Conservation (phyloP, 371 early-diverging fungal genomes). For the Mucor irregularis region DNA sequence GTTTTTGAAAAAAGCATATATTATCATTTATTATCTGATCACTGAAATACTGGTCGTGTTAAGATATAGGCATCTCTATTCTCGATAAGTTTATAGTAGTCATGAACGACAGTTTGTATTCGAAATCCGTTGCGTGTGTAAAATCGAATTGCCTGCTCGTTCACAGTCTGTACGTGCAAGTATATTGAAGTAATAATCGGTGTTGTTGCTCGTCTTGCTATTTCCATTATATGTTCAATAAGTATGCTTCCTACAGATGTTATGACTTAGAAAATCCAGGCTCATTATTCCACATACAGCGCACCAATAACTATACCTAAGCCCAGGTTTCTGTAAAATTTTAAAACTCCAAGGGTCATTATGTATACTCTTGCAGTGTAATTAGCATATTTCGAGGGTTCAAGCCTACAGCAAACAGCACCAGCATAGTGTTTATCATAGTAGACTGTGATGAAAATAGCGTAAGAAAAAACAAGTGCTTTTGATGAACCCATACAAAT, state of each 20-base stretch:
- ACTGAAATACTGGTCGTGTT: slow-evolving; percentile 9
- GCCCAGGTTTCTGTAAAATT: slow-evolving; percentile 18
- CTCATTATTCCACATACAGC: too few relatives aligned
- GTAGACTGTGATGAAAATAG: too few relatives aligned
- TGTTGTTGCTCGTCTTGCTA: slow-evolving; percentile 6
- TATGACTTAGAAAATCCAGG: neutral
- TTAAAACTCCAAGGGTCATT: slow-evolving; percentile 24
- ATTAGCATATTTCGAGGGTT: slow-evolving; percentile 7
- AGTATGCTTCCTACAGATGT: slow-evolving; percentile 12
- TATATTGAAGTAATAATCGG: slow-evolving; percentile 22
- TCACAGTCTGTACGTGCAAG: slow-evolving; percentile 27
- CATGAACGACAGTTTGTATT: slow-evolving; percentile 14
- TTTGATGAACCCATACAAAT: neutral
- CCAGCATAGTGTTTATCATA: slow-evolving; percentile 23
- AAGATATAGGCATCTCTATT: slow-evolving; percentile 28
- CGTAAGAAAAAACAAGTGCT: neutral
- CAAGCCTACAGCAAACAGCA: slow-evolving; percentile 25
- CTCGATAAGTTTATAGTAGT: slow-evolving; percentile 25
- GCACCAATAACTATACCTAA: slow-evolving; percentile 17
- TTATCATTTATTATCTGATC: neutral
- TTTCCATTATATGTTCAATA: slow-evolving; percentile 16
- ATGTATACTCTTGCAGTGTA: slow-evolving; percentile 25
- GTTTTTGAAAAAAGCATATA: neutral
- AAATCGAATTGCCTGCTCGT: slow-evolving; percentile 23
- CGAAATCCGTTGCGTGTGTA: slow-evolving; percentile 26